phyloP scores from a whole-genome alignment of 1,284 basidiomycete genomes.

The Paramarasmius palmivorus region DNA sequence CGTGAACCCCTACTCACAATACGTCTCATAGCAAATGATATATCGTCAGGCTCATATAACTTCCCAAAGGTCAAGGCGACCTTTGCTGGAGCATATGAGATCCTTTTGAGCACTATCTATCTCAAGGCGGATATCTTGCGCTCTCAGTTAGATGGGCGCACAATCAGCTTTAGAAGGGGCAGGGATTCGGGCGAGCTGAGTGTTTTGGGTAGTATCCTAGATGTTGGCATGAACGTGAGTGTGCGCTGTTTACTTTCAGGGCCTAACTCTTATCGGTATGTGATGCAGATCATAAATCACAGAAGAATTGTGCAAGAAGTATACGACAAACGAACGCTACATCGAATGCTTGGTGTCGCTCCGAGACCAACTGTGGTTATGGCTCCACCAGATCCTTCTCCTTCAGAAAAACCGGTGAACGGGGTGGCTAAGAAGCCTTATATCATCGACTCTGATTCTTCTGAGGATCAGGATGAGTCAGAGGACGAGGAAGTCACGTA shows the following conservation, averaged over 20 bases:
- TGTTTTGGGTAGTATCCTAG: slow-evolving; percentile 79
- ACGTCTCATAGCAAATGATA: slow-evolving; percentile 77
- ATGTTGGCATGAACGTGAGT: slow-evolving; percentile 80
- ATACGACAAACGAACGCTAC: slow-evolving; percentile 62
- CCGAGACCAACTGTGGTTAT: slow-evolving; percentile 28
- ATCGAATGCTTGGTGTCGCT: slow-evolving; percentile 58
- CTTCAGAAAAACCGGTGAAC: neutral
- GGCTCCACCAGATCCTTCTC: neutral
- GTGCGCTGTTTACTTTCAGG: slow-evolving; percentile 12
- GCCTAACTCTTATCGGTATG: neutral
- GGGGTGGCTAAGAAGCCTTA: neutral
- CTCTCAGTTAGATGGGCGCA: slow-evolving; percentile 49
- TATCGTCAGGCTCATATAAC: slow-evolving; percentile 86
- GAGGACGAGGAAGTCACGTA: slow-evolving; percentile 1
- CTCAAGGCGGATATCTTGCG: slow-evolving; percentile 52
- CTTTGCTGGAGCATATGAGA: slow-evolving; percentile 84
- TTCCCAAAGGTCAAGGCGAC: slow-evolving; percentile 83
- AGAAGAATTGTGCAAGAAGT: slow-evolving; percentile 70
- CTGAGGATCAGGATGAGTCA: slow-evolving; percentile 7
- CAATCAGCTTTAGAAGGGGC: slow-evolving; percentile 39
- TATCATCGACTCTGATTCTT: neutral
- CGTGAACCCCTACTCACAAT: slow-evolving; percentile 9
- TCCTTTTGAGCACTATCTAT: slow-evolving; percentile 75
- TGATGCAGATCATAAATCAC: slow-evolving; percentile 66
- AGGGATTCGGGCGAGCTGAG: slow-evolving; percentile 66